Evolutionary conservation across 148 eudicot species (phyloP), one percentile per base, ranked within the genome.

Genomic region (Cornus controversa): DNA sequence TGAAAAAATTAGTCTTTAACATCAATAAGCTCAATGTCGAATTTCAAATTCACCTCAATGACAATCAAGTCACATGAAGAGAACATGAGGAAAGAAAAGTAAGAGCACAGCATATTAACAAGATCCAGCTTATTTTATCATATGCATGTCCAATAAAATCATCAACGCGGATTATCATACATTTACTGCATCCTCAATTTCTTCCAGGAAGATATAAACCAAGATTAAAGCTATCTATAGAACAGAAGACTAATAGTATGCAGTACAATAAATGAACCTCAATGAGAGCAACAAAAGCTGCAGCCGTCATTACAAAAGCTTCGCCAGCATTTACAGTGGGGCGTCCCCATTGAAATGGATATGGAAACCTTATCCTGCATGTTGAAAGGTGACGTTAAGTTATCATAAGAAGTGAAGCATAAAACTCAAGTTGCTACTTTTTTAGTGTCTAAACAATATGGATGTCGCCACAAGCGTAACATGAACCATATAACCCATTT

Each of bases 271-370:
- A 63, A 74, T 79, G 2, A 34, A 95, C 99, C 99, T 95, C 99
- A 67, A 95, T 69, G 57, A 95, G 83, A 66, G 96, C 84, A 71
- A 95, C 94, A 45, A 95, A 87, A 80, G 94, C 87, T 42, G 99
- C 99, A 42, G 96, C 97, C 77, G 85, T 64, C 91, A 90, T 84
- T 42, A 95, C 90, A 57, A 93, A 69, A 63, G 87, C 90, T 78
- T 95, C 89, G 29, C 88, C 94, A 3, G 82, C 89, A 77, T 91
- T 77, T 72, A 90, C 63, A 67, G 82, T 85, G 36, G 99, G 99
- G 26, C 85, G 82, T 73, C 99, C 99, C 97, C 97, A 95, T 83
- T 95, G 97, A 81, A 91, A 93, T 10, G 99, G 99, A 82, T 94
- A 93, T 69, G 98, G 98, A 73, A 94, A 76, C 20, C 82, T 89